Evolutionary conservation across 768 basidiomycete genomes (phyloP).

Genomic region (Cytidiella melzeri): DNA sequence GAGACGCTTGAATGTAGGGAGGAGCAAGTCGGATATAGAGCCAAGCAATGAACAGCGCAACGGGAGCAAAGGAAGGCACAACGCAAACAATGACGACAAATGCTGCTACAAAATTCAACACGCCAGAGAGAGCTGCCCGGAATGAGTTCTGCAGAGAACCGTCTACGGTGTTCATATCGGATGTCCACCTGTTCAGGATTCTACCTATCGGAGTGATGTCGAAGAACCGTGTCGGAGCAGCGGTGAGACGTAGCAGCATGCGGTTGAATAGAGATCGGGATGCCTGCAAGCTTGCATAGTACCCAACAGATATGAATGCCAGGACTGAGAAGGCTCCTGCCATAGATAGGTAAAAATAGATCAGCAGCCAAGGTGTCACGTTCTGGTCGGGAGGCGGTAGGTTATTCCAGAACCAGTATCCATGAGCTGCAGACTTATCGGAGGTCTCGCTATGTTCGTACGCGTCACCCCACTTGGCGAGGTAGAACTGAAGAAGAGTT

Average conservation of each 20-base stretch:
- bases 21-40: conserved; percentile 61
- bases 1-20: conserved; percentile 51
- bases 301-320: conserved; percentile 54
- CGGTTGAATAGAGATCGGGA: conserved; percentile 52
- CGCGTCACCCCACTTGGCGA: conserved; percentile 66
- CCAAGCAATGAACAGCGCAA: conserved; percentile 63
- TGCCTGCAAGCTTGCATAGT: conserved; percentile 64
- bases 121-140: conserved; percentile 46
- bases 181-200: conserved; percentile 73
- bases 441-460: conserved; percentile 35
- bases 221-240: conserved; percentile 66
- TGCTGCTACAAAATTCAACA: conserved; percentile 56
- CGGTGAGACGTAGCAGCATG: conserved; percentile 48
- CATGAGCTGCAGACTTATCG: not conserved
- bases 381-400: conserved; percentile 55
- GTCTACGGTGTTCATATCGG: conserved; percentile 72
- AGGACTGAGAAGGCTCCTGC: conserved; percentile 48
- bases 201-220: conserved; percentile 72
- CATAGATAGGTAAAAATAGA: conserved; percentile 60
- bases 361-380: conserved; percentile 59
- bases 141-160: conserved; percentile 52
- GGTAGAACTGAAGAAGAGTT: conserved; percentile 41
- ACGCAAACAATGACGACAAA: conserved; percentile 58
- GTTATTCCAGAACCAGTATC: conserved; percentile 30
- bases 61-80: conserved; percentile 59